These are phyloP conservation scores for Umbilicaria muhlenbergii DNA, from an alignment of 495 filamentous ascomycete species.

Conservation along the genomic window DNA sequence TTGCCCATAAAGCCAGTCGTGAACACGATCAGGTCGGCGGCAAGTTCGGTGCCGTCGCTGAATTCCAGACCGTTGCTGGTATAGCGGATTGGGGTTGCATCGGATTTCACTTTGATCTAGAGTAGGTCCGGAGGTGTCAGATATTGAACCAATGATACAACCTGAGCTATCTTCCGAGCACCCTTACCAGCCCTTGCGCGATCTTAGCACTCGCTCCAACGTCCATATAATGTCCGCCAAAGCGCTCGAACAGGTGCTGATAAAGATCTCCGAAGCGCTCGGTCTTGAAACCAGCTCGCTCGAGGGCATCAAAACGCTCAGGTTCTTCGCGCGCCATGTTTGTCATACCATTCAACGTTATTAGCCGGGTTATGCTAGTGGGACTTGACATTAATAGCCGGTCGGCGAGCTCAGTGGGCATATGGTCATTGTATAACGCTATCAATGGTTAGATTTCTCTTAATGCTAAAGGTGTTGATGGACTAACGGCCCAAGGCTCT, in stretches of 20 bases:
- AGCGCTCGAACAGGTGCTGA: constrained; percentile 13
- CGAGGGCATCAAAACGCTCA: constrained; percentile 15
- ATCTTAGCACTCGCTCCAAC: constrained; percentile 21
- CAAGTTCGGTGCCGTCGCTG: constrained; percentile 19
- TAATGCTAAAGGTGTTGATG: not conserved
- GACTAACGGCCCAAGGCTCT: not conserved
- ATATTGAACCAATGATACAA: too few species aligned
- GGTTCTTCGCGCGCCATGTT: constrained; percentile 6
- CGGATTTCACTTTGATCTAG: constrained; percentile 20
- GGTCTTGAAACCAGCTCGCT: constrained; percentile 18
- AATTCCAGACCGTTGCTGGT: constrained; percentile 19
- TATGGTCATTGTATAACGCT: constrained; percentile 16
- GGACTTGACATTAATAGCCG: constrained; percentile 12
- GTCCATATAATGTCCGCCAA: constrained; percentile 27
- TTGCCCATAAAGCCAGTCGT: constrained; percentile 23
- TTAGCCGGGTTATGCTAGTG: constrained; percentile 8
- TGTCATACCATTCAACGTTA: constrained; percentile 1
- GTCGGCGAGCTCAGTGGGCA: constrained; percentile 17
- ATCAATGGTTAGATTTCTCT: constrained; percentile 1
- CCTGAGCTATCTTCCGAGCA: not conserved
- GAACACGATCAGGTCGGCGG: constrained; percentile 24
- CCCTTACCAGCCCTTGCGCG: constrained; percentile 12
- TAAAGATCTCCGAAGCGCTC: constrained; percentile 17
- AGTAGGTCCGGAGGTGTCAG: not conserved
- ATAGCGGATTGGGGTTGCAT: constrained; percentile 14